Percentiles rank a stretch among this genome's conserved stretches.
Evolutionary conservation across 306 rosid genomes (phyloP).

Genomic region (Rubus parviflorus): DNA sequence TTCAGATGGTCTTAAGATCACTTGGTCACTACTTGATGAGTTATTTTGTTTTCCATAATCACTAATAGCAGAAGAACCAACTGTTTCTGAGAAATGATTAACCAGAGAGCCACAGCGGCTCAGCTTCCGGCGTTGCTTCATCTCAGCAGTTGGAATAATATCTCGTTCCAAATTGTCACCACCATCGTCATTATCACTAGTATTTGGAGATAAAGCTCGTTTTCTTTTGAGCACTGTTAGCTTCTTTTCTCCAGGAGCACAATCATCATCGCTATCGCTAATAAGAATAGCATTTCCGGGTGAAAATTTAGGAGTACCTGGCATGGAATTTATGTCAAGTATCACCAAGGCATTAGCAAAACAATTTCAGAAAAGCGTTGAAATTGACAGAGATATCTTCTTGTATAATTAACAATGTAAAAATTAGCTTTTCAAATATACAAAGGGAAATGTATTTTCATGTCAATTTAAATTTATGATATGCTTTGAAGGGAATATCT

Average conservation of each 20-base stretch:
- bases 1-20: neutral
- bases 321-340: neutral
- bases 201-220: slow-evolving; percentile 8
- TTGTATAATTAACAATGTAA: neutral
- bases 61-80: slow-evolving; percentile 1
- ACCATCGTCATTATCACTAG: neutral
- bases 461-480: neutral
- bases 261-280: slow-evolving; percentile 28
- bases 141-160: neutral
- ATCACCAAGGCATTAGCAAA: neutral
- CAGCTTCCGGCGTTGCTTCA: neutral
- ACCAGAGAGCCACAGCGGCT: neutral
- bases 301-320: slow-evolving; percentile 22
- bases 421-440: neutral
- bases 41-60: neutral
- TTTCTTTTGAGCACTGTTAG: slow-evolving; percentile 24
- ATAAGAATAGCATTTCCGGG: neutral
- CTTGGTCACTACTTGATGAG: neutral
- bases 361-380: neutral
- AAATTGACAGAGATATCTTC: too few relatives aligned
- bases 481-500: neutral
- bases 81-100: neutral
- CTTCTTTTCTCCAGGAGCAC: neutral
- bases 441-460: neutral
- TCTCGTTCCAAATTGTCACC: slow-evolving; percentile 3